phyloP scores from a whole-genome alignment of 2,329 filamentous ascomycete genomes.

The Colletotrichum shisoi region DNA sequence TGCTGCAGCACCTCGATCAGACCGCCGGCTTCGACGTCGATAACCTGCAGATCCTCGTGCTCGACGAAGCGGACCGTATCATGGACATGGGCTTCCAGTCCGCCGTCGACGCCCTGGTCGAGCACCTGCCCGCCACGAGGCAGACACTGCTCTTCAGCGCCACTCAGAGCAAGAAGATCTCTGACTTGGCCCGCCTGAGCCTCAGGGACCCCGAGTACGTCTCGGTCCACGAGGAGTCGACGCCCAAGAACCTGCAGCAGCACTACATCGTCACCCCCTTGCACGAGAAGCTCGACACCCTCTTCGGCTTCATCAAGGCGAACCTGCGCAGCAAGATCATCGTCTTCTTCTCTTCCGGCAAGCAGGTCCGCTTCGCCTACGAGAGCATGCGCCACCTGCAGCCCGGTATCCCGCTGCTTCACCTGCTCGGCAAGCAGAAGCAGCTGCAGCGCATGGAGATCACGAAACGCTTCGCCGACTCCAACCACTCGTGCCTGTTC shows the following conservation, averaged over 20 bases:
- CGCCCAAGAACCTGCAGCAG: slow-evolving; percentile 82
- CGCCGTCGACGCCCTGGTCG: slow-evolving; percentile 89
- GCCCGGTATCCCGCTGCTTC: slow-evolving; percentile 89
- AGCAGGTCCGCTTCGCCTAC: slow-evolving; percentile 95
- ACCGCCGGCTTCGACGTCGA: slow-evolving; percentile 89
- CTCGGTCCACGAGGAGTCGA: slow-evolving; percentile 89
- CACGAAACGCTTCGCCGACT: slow-evolving; percentile 79
- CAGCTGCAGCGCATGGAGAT: slow-evolving; percentile 88
- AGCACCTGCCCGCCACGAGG: slow-evolving; percentile 83
- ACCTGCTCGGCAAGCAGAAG: slow-evolving; percentile 93
- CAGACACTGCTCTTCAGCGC: slow-evolving; percentile 96
- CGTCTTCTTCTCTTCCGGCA: slow-evolving; percentile 93
- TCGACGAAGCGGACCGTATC: slow-evolving; percentile 96
- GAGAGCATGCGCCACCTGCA: slow-evolving; percentile 92
- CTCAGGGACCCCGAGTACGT: slow-evolving; percentile 93
- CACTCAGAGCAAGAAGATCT: slow-evolving; percentile 93
- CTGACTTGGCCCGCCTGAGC: slow-evolving; percentile 87
- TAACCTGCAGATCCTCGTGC: slow-evolving; percentile 88
- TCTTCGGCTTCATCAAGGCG: slow-evolving; percentile 90
- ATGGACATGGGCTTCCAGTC: slow-evolving; percentile 97
- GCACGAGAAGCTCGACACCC: slow-evolving; percentile 85
- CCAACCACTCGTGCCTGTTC: slow-evolving; percentile 87
- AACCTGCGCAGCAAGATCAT: slow-evolving; percentile 95
- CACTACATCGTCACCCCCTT: slow-evolving; percentile 89
- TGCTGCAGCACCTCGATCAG: slow-evolving; percentile 95